Evolutionary conservation across 2,329 filamentous ascomycete species (phyloP).

Genomic region (Helicocarpus griseus): DNA sequence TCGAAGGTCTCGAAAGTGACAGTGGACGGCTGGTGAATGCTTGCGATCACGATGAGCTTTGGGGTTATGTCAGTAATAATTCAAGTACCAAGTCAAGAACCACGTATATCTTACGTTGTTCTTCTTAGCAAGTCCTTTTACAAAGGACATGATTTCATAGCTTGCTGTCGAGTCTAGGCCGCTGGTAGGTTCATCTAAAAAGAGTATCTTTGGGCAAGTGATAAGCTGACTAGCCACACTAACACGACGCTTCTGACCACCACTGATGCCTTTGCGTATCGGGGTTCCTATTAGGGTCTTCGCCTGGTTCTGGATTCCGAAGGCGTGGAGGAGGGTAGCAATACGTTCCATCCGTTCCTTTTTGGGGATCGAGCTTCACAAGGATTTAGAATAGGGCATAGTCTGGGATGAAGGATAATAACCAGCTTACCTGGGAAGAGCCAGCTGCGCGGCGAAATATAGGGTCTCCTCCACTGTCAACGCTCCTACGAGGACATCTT

Average conservation of each 20-base stretch:
- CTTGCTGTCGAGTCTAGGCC: conserved; percentile 71
- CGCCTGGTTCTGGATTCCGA: conserved; percentile 61
- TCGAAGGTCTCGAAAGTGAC: conserved; percentile 73
- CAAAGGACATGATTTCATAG: conserved; percentile 65
- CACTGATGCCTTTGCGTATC: conserved; percentile 71
- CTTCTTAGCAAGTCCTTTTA: conserved; percentile 55
- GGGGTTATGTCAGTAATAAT: neutral
- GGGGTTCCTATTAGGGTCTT: conserved; percentile 70
- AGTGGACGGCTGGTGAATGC: conserved; percentile 78
- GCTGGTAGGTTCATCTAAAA: conserved; percentile 76
- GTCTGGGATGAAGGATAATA: neutral
- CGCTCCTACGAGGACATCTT: conserved; percentile 72
- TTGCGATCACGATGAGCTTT: conserved; percentile 66
- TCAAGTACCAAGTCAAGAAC: neutral
- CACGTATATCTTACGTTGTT: conserved; percentile 46
- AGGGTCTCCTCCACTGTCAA: conserved; percentile 74
- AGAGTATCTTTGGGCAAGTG: conserved; percentile 69
- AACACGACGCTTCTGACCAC: conserved; percentile 73
- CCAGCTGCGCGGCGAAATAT: conserved; percentile 63
- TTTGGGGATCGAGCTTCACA: conserved; percentile 34
- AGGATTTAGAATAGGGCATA: neutral
- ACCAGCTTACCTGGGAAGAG: conserved; percentile 42
- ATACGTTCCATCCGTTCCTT: conserved; percentile 54
- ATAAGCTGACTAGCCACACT: conserved; percentile 74
- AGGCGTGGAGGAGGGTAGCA: conserved; percentile 56